Evolutionary conservation across 75 land plant species (phyloP).

Genomic region (Gnetum montanum): DNA sequence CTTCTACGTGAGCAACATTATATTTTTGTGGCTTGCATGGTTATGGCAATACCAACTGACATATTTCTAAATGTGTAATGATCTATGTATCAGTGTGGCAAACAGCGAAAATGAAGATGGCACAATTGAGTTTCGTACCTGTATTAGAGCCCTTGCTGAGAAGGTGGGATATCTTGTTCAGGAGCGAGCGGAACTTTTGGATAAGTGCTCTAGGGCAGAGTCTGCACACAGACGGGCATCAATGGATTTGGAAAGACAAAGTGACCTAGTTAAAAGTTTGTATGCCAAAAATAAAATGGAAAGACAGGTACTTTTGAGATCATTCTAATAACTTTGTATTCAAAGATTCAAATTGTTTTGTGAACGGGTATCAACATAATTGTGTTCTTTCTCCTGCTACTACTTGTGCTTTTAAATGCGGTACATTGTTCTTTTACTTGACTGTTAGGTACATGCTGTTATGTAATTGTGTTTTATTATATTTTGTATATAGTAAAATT

Average conservation of each 20-base stretch:
- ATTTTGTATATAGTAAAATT: too few relatives aligned
- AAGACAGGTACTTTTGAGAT: too few relatives aligned
- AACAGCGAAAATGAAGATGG: conserved; percentile 64
- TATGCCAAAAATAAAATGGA: conserved; percentile 80
- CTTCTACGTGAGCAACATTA: conserved; percentile 1
- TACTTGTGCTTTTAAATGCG: neutral
- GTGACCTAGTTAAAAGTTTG: conserved; percentile 59
- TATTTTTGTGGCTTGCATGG: too few relatives aligned
- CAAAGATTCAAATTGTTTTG: too few relatives aligned
- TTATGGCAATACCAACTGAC: too few relatives aligned
- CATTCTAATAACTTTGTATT: neutral
- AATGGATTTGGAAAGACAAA: conserved; percentile 72
- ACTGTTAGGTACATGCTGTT: too few relatives aligned
- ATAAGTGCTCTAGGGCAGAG: conserved; percentile 57
- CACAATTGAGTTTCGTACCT: conserved; percentile 49
- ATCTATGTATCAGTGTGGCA: too few relatives aligned
- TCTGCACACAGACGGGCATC: conserved; percentile 38
- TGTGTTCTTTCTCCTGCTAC: neutral
- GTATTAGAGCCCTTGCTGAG: conserved; percentile 72
- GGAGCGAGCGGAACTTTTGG: conserved; percentile 61
- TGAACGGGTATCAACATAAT: neutral
- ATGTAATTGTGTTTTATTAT: too few relatives aligned
- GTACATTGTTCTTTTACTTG: neutral
- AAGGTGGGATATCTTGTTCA: conserved; percentile 52
- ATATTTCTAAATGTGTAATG: too few relatives aligned